Evolutionary conservation across 139 green algal genomes (phyloP), one percentile per base, ranked within the genome.

Genomic region (Closterium sp.): DNA sequence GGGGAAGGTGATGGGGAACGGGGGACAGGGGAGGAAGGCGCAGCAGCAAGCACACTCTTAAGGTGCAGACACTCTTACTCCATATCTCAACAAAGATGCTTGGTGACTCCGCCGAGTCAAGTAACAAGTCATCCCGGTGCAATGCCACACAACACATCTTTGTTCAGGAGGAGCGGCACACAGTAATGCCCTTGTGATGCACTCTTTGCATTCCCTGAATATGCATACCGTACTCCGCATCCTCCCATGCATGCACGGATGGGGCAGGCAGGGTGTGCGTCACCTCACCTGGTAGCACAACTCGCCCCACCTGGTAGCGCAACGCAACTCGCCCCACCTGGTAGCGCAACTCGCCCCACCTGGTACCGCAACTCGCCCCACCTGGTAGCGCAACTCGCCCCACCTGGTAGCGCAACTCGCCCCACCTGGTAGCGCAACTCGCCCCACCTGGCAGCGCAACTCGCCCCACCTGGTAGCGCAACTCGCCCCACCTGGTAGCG

Each of bases 321-420:
- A n/a, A n/a, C n/a, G n/a, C n/a, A n/a, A n/a, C n/a, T n/a, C n/a
- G n/a, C n/a, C n/a, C 6, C 13, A 92, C 13, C 13, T 31, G 73
- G 73, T 31, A 38, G 4, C 34, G 34, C 34, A 4, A 42, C 34
- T 38, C 32, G 29, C 70, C 9, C 13, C 11, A 91, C 27, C 86
- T 93, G 31, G 9, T 87, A 45, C 1, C n/a, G n/a, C n/a, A n/a
- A n/a, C n/a, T n/a, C n/a, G n/a, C n/a, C n/a, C 17, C 90, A 93
- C 42, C n/a, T 30, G 88, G 11, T 19, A 32, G 31, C 1, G 29
- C 2, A 24, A n/a, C 29, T n/a, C 10, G 50, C 31, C 93, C 32
- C 13, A 95, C 89, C 73, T 97, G 97, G 30, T 96, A 95, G 89
- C 97, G 95, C 95, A 99, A 99, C 42, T 97, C 95, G n/a, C n/a